Evolutionary conservation across 2,329 filamentous ascomycete genomes (phyloP).

Genomic region (Grosmannia clavigera): DNA sequence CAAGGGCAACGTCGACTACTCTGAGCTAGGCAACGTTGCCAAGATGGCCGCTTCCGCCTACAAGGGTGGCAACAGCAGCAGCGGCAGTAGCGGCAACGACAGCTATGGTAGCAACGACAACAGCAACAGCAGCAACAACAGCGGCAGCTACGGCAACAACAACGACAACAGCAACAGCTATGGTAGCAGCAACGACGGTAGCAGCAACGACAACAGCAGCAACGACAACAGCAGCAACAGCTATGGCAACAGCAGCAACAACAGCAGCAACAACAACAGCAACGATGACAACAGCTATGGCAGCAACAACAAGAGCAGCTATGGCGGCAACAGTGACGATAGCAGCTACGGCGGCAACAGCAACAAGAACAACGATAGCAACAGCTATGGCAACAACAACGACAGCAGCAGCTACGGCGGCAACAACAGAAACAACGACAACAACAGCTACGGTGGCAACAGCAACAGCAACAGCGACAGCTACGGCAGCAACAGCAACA

Average conservation of each 20-base stretch:
- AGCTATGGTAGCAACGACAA: neutral
- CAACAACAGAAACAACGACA: neutral
- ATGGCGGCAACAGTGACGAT: constrained; percentile 6
- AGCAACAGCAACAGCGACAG: constrained; percentile 1
- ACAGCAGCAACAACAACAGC: neutral
- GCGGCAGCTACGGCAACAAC: neutral
- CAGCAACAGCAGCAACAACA: neutral
- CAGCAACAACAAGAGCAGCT: neutral
- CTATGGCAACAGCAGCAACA: neutral
- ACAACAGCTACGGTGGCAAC: neutral
- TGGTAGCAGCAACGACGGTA: neutral
- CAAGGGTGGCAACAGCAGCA: constrained; percentile 4
- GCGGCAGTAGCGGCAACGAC: constrained; percentile 2
- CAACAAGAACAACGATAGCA: neutral
- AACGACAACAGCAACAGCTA: constrained; percentile 5
- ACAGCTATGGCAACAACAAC: neutral
- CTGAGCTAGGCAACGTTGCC: constrained; percentile 19
- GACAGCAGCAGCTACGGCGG: neutral
- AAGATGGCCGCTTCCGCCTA: constrained; percentile 20
- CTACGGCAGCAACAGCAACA: neutral
- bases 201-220: neutral
- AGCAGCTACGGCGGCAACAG: neutral
- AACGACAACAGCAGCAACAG: neutral
- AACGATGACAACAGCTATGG: neutral
- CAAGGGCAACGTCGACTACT: constrained; percentile 22